A percentile compares a stretch with the other conserved stretches of the same genome.
Evolutionary conservation across 2,329 filamentous ascomycete species (phyloP).

Genomic region (Ascochyta viciae-villosae): DNA sequence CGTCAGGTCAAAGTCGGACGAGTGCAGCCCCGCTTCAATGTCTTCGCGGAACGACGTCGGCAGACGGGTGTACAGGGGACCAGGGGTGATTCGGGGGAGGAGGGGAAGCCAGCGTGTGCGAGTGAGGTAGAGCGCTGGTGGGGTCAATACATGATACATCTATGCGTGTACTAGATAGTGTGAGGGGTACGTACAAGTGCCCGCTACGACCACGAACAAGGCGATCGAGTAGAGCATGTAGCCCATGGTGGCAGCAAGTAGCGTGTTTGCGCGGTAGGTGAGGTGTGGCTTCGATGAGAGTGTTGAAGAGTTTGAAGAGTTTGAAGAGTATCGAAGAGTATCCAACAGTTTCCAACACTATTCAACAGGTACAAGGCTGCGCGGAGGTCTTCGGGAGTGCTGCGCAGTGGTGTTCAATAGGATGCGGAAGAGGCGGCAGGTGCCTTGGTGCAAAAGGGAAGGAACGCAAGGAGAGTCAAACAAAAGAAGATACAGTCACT

Average conservation of each 20-base stretch:
- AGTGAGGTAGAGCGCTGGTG: slow-evolving; percentile 76
- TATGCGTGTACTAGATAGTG: neutral
- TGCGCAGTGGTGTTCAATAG: slow-evolving; percentile 4
- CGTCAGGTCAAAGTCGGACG: slow-evolving; percentile 80
- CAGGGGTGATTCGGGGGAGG: slow-evolving; percentile 62
- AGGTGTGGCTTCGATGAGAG: slow-evolving; percentile 9
- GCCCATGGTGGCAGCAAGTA: slow-evolving; percentile 63
- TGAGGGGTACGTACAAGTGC: slow-evolving; percentile 64
- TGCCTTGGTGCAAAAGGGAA: slow-evolving; percentile 2
- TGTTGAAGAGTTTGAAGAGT: too few relatives aligned
- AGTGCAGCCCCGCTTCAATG: slow-evolving; percentile 85
- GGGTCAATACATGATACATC: slow-evolving; percentile 10
- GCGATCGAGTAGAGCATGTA: slow-evolving; percentile 82
- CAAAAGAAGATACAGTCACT: slow-evolving; percentile 2
- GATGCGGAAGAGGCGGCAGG: slow-evolving; percentile 13
- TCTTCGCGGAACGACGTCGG: slow-evolving; percentile 81
- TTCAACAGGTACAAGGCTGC: neutral
- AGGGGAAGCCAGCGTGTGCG: slow-evolving; percentile 77
- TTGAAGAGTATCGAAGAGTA: too few relatives aligned
- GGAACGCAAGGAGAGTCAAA: slow-evolving; percentile 8
- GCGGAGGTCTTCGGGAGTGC: slow-evolving; percentile 29
- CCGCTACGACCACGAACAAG: slow-evolving; percentile 73
- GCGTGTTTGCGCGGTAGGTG: neutral
- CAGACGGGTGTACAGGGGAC: slow-evolving; percentile 77
- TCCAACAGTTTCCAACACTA: too few relatives aligned